phyloP scores from a whole-genome alignment of 2,329 filamentous ascomycete genomes.

The Xylariaceae sp. region DNA sequence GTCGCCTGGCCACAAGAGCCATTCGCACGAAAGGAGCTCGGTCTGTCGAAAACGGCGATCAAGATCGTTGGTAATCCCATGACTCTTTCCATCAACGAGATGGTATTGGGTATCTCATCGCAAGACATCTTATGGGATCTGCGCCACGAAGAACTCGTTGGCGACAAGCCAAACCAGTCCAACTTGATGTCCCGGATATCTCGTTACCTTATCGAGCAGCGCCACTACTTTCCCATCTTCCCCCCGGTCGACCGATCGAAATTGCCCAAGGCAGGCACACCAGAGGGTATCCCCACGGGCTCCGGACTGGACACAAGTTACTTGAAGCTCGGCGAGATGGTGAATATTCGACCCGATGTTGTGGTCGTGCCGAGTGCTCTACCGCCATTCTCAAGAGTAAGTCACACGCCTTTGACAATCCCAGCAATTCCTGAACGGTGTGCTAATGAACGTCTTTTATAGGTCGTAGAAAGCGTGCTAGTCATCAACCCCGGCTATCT shows the following conservation, averaged over 20 bases:
- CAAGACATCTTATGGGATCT: constrained; percentile 83
- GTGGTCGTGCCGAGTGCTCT: constrained; percentile 76
- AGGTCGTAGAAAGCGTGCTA: constrained; percentile 88
- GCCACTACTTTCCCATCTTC: constrained; percentile 86
- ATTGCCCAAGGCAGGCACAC: constrained; percentile 59
- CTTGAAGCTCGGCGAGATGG: constrained; percentile 84
- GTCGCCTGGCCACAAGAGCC: constrained; percentile 59
- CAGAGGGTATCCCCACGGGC: constrained; percentile 59
- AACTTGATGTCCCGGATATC: constrained; percentile 67
- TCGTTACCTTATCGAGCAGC: constrained; percentile 77
- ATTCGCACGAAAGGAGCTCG: constrained; percentile 65
- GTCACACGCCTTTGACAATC: constrained; percentile 19
- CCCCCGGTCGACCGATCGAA: constrained; percentile 67
- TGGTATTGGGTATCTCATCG: constrained; percentile 71
- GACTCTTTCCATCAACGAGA: constrained; percentile 82
- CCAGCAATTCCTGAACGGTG: background rate
- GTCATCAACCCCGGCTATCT: constrained; percentile 86
- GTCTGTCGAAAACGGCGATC: constrained; percentile 68
- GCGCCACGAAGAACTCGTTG: constrained; percentile 64
- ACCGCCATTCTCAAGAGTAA: constrained; percentile 81
- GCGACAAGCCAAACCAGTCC: constrained; percentile 49
- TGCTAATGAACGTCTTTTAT: background rate
- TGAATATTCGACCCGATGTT: constrained; percentile 78
- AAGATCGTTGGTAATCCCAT: constrained; percentile 81
- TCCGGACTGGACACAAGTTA: constrained; percentile 79